Percentiles rank a stretch among this genome's conserved stretches.
Conservation (phyloP, 2,329 filamentous ascomycete genomes). For the Rhynchosporium agropyri region DNA sequence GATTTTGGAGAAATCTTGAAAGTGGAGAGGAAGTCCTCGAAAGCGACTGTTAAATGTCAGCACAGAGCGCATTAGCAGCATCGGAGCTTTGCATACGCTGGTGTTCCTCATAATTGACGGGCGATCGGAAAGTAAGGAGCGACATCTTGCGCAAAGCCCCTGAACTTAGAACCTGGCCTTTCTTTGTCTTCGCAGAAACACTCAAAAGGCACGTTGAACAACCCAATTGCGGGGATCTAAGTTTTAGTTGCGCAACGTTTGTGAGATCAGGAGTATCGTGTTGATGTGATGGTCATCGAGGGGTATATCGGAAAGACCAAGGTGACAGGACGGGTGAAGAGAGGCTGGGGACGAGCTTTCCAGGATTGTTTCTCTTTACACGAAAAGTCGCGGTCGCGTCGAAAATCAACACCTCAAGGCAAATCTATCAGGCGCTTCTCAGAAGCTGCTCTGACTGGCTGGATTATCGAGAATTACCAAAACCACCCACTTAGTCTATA, state of each 20-base stretch:
- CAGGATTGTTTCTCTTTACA: conserved; percentile 19
- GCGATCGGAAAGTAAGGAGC: conserved; percentile 76
- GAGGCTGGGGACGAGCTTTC: conserved; percentile 24
- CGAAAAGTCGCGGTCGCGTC: conserved; percentile 21
- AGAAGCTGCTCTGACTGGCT: background rate
- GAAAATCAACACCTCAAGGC: background rate
- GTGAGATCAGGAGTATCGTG: conserved; percentile 17
- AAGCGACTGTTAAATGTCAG: conserved; percentile 59
- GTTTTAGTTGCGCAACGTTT: conserved; percentile 10
- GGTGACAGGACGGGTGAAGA: conserved; percentile 8
- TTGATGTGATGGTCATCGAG: conserved; percentile 14
- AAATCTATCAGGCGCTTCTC: background rate
- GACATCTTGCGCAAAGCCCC: conserved; percentile 64
- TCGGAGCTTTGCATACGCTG: conserved; percentile 60
- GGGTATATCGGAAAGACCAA: conserved; percentile 29
- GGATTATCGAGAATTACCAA: background rate
- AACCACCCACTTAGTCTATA: background rate
- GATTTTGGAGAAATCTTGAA: conserved; percentile 81
- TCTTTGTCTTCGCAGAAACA: background rate
- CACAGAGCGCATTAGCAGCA: conserved; percentile 21
- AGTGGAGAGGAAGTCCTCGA: conserved; percentile 82
- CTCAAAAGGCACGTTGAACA: too few relatives aligned
- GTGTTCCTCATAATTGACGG: conserved; percentile 87
- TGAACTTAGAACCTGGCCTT: conserved; percentile 11
- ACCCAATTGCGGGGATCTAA: background rate